These are phyloP conservation scores for Lactarius akahatsu DNA, from an alignment of 768 basidiomycete genomes.

Conservation along the genomic window DNA sequence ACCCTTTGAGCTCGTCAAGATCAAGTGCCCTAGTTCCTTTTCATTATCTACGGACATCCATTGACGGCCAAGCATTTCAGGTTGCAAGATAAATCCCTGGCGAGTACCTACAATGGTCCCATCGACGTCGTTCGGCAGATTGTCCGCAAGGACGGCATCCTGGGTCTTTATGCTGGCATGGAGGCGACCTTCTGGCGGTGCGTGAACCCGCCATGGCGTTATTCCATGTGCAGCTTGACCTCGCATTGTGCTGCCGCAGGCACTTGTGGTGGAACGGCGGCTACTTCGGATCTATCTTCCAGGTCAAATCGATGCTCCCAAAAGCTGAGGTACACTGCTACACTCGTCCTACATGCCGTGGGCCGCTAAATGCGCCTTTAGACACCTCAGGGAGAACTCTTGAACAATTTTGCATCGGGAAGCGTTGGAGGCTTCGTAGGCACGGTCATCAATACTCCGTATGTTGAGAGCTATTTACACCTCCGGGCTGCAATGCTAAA, in stretches of 20 bases:
- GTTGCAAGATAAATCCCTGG: constrained; percentile 79
- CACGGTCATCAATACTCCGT: constrained; percentile 92
- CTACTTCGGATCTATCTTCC: constrained; percentile 92
- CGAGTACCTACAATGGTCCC: constrained; percentile 84
- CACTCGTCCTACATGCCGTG: background rate
- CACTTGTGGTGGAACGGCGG: constrained; percentile 94
- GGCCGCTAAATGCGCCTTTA: background rate
- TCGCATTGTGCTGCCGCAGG: constrained; percentile 37
- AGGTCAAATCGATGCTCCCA: constrained; percentile 75
- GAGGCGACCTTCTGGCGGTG: constrained; percentile 98
- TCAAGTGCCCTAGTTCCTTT: constrained; percentile 50
- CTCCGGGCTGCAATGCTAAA: background rate
- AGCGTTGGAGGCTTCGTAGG: constrained; percentile 87
- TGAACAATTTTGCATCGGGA: constrained; percentile 94
- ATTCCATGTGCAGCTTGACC: background rate
- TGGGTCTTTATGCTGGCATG: constrained; percentile 93
- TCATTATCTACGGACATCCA: background rate
- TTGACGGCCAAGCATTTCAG: constrained; percentile 37
- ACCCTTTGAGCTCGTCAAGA: constrained; percentile 94
- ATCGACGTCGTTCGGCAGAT: constrained; percentile 86
- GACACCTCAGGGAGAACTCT: constrained; percentile 39
- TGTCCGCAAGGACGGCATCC: constrained; percentile 69
- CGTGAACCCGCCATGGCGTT: constrained; percentile 16
- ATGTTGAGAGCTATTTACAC: constrained; percentile 32
- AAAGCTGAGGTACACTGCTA: constrained; percentile 67